These are phyloP conservation scores for Pugionium dolabratum DNA, from an alignment of 345 rosid genomes.

Conservation along the genomic window DNA sequence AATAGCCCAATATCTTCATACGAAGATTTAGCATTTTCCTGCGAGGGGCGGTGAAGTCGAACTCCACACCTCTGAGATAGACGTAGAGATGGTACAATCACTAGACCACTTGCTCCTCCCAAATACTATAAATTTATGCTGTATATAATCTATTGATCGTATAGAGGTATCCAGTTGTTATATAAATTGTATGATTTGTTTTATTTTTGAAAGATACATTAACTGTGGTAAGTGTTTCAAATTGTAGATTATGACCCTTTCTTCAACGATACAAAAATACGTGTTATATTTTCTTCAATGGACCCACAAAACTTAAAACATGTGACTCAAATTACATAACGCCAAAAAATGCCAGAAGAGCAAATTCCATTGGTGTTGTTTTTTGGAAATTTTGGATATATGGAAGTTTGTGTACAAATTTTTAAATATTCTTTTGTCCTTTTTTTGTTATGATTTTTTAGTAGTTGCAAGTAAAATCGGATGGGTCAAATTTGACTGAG, in stretches of 20 bases:
- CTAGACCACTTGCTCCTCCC: too few relatives aligned
- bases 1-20: too few relatives aligned
- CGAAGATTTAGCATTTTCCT: too few relatives aligned
- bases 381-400: not conserved
- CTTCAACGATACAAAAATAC: conserved; percentile 7
- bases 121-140: too few relatives aligned
- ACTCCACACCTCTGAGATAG: too few relatives aligned
- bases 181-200: too few relatives aligned
- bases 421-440: not conserved
- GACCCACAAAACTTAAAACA: conserved; percentile 19
- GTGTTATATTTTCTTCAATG: conserved; percentile 27
- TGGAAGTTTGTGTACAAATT: not conserved
- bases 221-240: not conserved
- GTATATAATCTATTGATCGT: too few relatives aligned
- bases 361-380: not conserved
- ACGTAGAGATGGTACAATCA: too few relatives aligned
- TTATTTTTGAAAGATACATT: too few relatives aligned
- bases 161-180: too few relatives aligned
- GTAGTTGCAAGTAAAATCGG: not conserved
- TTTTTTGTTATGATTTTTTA: not conserved
- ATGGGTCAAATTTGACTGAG: conserved; percentile 21
- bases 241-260: conserved; percentile 22
- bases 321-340: conserved; percentile 28
- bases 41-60: too few relatives aligned
- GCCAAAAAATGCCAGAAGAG: not conserved